Base-by-base conservation (phyloP, 805 yeast genomes). In the Kuraishia cidri region DNA sequence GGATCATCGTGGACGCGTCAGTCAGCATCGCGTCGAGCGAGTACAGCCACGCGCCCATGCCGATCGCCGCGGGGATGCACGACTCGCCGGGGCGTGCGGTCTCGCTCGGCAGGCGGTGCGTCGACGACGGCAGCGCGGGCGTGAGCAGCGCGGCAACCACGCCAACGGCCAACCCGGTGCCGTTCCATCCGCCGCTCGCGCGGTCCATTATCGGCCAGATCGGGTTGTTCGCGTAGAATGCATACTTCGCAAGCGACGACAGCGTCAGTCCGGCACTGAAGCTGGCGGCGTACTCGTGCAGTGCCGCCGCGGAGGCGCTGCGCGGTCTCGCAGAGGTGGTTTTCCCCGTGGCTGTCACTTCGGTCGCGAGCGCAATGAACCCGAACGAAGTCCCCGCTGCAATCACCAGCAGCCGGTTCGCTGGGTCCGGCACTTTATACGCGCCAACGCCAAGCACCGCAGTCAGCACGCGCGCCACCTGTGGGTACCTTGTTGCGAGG, bases 201-300 rank as follows among this genome's bases (percentile, higher is more conserved):
- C 66, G 66, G 52, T 87, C 79, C 88, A 92, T 79, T 32, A 88
- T 81, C 19, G 97, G 94, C 98, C 98, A 92, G 30, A 87, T 64
- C 24, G 98, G 98, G 52, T 92, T 92, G 50, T 88, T 88, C 3
- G 97, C 75, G 58, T 72, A 81, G 45, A 68, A 72, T 7, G 79
- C 72, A 58, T 71, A 81, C 50, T 92, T 92, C 13, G 84, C 64
- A 20, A 84, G 71, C 1, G 87, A 72, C 2, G 95, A 75, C 4
- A 75, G 52, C 27, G 83, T 62, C 37, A 92, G 64, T 12, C 98
- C 98, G 18, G 82, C 39, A 2, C 75, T 52, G 42, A 80, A 76
- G 3, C 88, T 64, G 3, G 75, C 50, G 4, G 75, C 61, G 42
- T 71, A 73, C 27, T 68, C 66, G 33, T 60, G 52, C 41, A 43